Conservation (phyloP, 2,329 filamentous ascomycete genomes). For the Exophiala sideris region DNA sequence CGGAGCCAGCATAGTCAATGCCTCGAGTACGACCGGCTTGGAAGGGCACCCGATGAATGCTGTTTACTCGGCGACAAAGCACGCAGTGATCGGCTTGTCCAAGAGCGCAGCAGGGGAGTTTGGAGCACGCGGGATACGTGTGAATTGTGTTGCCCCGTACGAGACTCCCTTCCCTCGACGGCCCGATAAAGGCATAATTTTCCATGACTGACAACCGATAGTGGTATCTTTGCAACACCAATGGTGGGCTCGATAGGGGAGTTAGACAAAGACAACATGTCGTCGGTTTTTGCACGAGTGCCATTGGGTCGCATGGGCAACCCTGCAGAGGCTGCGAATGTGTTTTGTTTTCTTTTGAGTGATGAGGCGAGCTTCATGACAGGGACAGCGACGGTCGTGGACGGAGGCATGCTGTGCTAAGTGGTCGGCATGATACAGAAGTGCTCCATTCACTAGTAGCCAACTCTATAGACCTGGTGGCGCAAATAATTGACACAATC, state of each 20-base stretch:
- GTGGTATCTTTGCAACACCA: conserved; percentile 4
- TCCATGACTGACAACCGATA: not conserved
- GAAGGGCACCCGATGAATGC: conserved; percentile 36
- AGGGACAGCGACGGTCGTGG: not conserved
- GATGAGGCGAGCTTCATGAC: conserved; percentile 10
- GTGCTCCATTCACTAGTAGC: too few species aligned
- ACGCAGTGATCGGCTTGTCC: conserved; percentile 41
- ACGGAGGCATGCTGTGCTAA: conserved; percentile 8
- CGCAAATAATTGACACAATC: too few species aligned
- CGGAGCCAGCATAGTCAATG: conserved; percentile 37
- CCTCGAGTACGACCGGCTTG: conserved; percentile 38
- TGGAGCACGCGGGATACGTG: conserved; percentile 4
- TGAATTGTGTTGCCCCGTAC: conserved; percentile 10
- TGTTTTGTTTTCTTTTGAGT: conserved; percentile 5
- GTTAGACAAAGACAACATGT: conserved; percentile 4
- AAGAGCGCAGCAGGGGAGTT: conserved; percentile 7
- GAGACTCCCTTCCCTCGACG: not conserved
- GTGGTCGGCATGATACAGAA: not conserved
- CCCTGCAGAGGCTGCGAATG: conserved; percentile 5
- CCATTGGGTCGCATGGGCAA: conserved; percentile 3
- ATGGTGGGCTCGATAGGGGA: not conserved
- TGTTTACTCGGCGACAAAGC: conserved; percentile 43
- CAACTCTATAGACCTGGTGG: too few species aligned
- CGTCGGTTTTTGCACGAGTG: conserved; percentile 1
- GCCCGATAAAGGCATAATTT: not conserved